Base-by-base conservation (phyloP, 495 filamentous ascomycete species). In the Friedmanniomyces simplex region DNA sequence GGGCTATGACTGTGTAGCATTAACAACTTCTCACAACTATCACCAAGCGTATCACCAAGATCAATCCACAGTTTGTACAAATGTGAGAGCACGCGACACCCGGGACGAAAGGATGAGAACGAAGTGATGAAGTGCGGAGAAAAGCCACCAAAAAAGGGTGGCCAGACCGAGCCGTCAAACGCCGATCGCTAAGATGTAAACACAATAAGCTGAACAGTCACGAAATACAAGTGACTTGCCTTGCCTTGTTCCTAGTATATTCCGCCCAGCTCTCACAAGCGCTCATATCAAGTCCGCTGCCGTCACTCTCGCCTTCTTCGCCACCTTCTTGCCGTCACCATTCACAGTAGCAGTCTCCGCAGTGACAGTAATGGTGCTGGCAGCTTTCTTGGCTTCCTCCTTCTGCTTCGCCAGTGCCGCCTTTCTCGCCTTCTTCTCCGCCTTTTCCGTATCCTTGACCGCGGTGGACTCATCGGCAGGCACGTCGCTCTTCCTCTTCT, bases 401-500 rank as follows among this genome's bases (percentile, higher is more conserved):
- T 74, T 73, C 51, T 62, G 71, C 67, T 67, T 74, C 70, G 63
- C 79, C 72, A 66, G 74, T 71, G 61, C 78, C 72, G 61, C 76
- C 68, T 61, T 77, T 37, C 71, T 63, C 20, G 50, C 57, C 16
- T 36, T 62, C 30, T 46, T 61, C 49, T 71, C 66, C 47, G 65
- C 68, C 63, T 52, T 52, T 25, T 36, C 46, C 7, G 26, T n/a
- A 6, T 73, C 70, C 70, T 79, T 77, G 63, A 49, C 49, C 69
- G 80, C 83, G 70, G 78, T 77, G 1, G 48, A 50, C 61, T 73
- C 42, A 22, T 63, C 67, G n/a, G 67, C 61, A 49, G 66, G 67
- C 43, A 51, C 59, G n/a, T 64, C 54, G 51, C 59, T 68, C 59
- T 72, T 69, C 50, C 57, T 54, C 66, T 68, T 69, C 67, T 64